Conservation (phyloP, 768 basidiomycete species). For the Leccinum disarticulatum region DNA sequence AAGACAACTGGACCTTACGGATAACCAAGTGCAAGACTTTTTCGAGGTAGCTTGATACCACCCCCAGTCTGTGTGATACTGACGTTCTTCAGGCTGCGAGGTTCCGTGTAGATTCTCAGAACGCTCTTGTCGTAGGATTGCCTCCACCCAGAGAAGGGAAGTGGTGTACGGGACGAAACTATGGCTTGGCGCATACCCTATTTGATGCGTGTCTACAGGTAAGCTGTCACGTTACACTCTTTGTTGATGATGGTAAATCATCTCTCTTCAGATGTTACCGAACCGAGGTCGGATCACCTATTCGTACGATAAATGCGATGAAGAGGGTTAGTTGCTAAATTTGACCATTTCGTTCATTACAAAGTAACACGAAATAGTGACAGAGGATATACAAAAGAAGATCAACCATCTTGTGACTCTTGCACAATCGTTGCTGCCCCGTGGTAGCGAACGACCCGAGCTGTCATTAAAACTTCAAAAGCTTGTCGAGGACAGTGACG, state of each 20-base stretch:
- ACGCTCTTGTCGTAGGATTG: slow-evolving; percentile 44
- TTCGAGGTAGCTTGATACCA: slow-evolving; percentile 36
- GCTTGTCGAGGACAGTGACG: slow-evolving; percentile 36
- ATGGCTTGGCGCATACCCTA: slow-evolving; percentile 43
- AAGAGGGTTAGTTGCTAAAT: slow-evolving; percentile 18
- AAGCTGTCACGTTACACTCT: neutral
- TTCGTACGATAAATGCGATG: slow-evolving; percentile 22
- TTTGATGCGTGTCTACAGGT: slow-evolving; percentile 39
- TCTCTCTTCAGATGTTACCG: slow-evolving; percentile 40
- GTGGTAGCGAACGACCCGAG: slow-evolving; percentile 29
- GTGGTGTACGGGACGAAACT: slow-evolving; percentile 41
- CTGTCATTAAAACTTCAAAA: slow-evolving; percentile 33
- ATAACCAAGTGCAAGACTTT: slow-evolving; percentile 45
- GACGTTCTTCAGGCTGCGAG: slow-evolving; percentile 34
- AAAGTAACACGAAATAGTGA: slow-evolving; percentile 20
- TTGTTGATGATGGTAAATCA: neutral
- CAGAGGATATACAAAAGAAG: slow-evolving; percentile 38
- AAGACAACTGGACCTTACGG: slow-evolving; percentile 40
- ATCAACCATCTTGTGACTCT: slow-evolving; percentile 43
- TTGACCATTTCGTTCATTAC: neutral
- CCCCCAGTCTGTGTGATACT: neutral
- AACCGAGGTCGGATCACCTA: slow-evolving; percentile 36
- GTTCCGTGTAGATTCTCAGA: slow-evolving; percentile 41
- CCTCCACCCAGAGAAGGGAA: slow-evolving; percentile 38
- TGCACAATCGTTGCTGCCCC: slow-evolving; percentile 40